Percentiles rank a stretch among this genome's conserved stretches.
Conservation (phyloP, 2,329 filamentous ascomycete species). For the Westerdykella sp. region DNA sequence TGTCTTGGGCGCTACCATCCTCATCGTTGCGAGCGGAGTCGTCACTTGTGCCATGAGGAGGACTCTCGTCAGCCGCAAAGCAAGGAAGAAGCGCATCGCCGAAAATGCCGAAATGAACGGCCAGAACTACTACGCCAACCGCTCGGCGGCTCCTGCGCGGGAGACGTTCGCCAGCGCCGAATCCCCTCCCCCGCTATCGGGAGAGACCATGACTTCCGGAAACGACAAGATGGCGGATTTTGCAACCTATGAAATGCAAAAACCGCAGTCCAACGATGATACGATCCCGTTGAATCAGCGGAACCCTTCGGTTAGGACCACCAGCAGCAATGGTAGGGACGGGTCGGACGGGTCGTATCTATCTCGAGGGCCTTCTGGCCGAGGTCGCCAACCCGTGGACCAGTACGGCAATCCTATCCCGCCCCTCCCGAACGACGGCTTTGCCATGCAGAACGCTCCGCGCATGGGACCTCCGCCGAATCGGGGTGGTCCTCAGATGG, state of each 20-base stretch:
- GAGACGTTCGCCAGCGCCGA: constrained; percentile 45
- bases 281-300: constrained; percentile 62
- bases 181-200: constrained; percentile 48
- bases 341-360: constrained; percentile 34
- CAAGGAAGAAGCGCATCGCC: constrained; percentile 83
- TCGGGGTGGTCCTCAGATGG: constrained; percentile 37
- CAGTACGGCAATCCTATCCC: constrained; percentile 58
- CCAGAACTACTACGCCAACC: constrained; percentile 69
- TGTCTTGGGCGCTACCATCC: constrained; percentile 79
- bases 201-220: constrained; percentile 52
- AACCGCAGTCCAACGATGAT: constrained; percentile 60
- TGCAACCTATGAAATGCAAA: constrained; percentile 58
- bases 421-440: constrained; percentile 41
- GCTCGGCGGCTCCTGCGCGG: constrained; percentile 34
- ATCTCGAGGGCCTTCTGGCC: constrained; percentile 34
- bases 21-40: constrained; percentile 74
- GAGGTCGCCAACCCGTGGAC: constrained; percentile 46
- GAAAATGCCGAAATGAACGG: constrained; percentile 98
- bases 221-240: constrained; percentile 49
- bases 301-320: constrained; percentile 55
- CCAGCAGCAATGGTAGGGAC: constrained; percentile 42
- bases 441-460: constrained; percentile 34
- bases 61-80: constrained; percentile 83
- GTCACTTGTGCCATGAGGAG: constrained; percentile 93
- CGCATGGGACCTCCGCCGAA: constrained; percentile 35